Evolutionary conservation across 345 rosid genomes (phyloP), one percentile per base, ranked within the genome.

Genomic region (Mallotus nudiflorus): DNA sequence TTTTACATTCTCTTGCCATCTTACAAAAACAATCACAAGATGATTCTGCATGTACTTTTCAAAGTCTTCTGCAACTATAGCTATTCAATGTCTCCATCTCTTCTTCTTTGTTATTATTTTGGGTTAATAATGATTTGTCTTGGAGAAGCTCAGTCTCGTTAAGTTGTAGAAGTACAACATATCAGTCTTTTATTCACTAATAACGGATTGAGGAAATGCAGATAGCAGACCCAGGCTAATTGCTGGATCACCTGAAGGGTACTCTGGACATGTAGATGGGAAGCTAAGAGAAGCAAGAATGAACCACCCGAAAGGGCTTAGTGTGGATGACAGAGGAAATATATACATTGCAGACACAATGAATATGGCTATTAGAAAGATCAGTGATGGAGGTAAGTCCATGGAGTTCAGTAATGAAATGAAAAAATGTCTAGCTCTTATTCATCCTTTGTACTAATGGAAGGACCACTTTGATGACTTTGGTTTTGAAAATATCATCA

Each of bases 341-440:
- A 61, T 77, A 45, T 77, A 77, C 53, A 67, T 77, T 60, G 80
- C 80, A 24, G 80, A 77, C 52, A 77, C 80, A 53, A 54, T 58
- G 76, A 77, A 77, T 65, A 67, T 71, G 80, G 80, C 76, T 52
- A 77, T 77, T 50, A 71, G 80, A 62, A 77, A 77, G 42, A 77
- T 77, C 12, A 67, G 72, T 14, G 73, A 77, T 37, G 76, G 51
- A 66, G 80, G 80, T 67, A 52, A 48, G 14, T 14, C 25, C 18
- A 1, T 37, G 59, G 53, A 56, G 4, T 58, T 45, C 24, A 48
- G 46, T 37, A 19, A 24, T n/a, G 24, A 10, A 57, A 44, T 28
- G n/a, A n/a, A 44, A 40, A 19, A 18, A 44, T 19, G 7, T 68
- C 15, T 19, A 4, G 33, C 20, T 25, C 62, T 15, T 9, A 22